Conservation (phyloP, 495 filamentous ascomycete genomes). For the Penicillium tannophilum region DNA sequence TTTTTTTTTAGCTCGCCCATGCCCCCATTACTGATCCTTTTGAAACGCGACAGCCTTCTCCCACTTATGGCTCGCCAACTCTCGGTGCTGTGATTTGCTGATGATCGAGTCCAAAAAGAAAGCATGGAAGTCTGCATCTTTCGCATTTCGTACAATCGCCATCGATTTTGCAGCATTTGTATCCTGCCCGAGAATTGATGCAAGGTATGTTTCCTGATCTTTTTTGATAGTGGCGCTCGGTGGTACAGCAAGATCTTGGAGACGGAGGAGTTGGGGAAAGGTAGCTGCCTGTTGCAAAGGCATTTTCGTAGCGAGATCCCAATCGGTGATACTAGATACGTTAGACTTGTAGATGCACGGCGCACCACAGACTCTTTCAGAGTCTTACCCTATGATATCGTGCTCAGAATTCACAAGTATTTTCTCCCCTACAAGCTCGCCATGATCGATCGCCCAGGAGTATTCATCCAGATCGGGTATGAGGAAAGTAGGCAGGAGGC, state of each 20-base stretch:
- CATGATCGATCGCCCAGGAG: slow-evolving; percentile 7
- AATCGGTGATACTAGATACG: slow-evolving; percentile 11
- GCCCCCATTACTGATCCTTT: too few relatives aligned
- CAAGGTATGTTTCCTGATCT: slow-evolving; percentile 9
- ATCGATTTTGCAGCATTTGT: slow-evolving; percentile 1
- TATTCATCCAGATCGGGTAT: slow-evolving; percentile 15
- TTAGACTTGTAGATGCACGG: background rate
- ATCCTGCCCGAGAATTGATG: background rate
- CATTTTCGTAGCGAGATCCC: slow-evolving; percentile 1
- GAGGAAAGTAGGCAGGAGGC: slow-evolving; percentile 15
- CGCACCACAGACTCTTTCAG: background rate
- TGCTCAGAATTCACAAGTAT: slow-evolving; percentile 10
- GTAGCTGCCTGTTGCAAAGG: slow-evolving; percentile 10
- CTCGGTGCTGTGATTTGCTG: too few relatives aligned
- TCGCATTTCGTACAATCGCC: slow-evolving; percentile 3
- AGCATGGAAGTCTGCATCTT: slow-evolving; percentile 8
- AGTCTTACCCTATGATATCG: slow-evolving; percentile 11
- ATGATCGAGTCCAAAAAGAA: too few relatives aligned
- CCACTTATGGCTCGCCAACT: too few relatives aligned
- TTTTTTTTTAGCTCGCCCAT: too few relatives aligned
- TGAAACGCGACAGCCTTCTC: too few relatives aligned
- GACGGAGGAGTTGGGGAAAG: slow-evolving; percentile 9
- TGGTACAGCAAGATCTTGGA: background rate
- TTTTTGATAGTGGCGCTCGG: slow-evolving; percentile 4
- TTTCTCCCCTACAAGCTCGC: background rate